Evolutionary conservation across 768 basidiomycete species (phyloP).

Genomic region (Suillus weaverae): DNA sequence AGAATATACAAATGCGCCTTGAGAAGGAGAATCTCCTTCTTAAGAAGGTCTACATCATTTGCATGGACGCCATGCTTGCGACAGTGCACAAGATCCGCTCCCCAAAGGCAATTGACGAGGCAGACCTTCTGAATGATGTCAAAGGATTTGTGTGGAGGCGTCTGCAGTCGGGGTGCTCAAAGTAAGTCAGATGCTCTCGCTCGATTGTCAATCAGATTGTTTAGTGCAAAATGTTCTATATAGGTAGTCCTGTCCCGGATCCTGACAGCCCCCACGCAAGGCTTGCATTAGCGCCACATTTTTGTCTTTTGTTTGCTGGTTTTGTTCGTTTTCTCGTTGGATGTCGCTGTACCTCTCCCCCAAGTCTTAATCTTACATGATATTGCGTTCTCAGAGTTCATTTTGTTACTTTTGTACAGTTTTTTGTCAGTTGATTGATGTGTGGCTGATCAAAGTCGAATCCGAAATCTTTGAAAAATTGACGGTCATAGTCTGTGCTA

Average conservation of each 20-base stretch:
- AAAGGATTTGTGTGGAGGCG: not conserved
- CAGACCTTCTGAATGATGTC: slow-evolving; percentile 12
- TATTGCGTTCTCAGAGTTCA: not conserved
- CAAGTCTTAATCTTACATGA: not conserved
- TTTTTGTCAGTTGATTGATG: not conserved
- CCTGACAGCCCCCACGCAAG: not conserved
- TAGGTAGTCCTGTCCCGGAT: not conserved
- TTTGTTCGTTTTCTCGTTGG: not conserved
- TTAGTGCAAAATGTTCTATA: not conserved
- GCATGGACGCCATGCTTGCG: slow-evolving; percentile 10
- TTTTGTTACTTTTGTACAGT: not conserved
- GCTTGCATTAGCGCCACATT: not conserved
- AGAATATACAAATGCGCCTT: slow-evolving; percentile 14
- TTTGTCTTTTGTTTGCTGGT: not conserved
- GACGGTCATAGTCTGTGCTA: not conserved
- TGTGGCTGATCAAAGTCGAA: not conserved
- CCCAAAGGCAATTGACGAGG: slow-evolving; percentile 15
- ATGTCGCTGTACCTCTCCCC: not conserved
- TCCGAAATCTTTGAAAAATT: not conserved
- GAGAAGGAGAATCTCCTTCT: slow-evolving; percentile 13
- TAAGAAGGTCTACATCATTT: slow-evolving; percentile 21
- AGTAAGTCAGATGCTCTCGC: not conserved
- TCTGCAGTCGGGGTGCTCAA: not conserved
- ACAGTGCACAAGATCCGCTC: not conserved
- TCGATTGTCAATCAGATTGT: not conserved